Percentiles rank a stretch among this genome's conserved stretches.
Conservation (phyloP, 169 alveolate genomes). For the Blepharisma undulans region DNA sequence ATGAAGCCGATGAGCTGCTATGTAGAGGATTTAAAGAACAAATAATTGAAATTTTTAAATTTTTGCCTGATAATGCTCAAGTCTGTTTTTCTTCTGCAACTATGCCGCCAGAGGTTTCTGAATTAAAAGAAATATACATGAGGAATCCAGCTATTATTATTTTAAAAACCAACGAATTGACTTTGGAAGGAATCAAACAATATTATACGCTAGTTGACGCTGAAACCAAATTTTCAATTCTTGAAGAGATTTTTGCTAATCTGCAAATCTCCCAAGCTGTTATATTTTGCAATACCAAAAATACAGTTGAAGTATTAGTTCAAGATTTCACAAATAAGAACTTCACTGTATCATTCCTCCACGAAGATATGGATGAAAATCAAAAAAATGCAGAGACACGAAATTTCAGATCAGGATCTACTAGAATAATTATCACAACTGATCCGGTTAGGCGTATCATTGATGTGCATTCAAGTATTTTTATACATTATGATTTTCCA, state of each 20-base stretch:
- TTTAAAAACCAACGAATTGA: slow-evolving; percentile 97
- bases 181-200: slow-evolving; percentile 98
- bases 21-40: slow-evolving; percentile 97
- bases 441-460: slow-evolving; percentile 99
- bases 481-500: slow-evolving; percentile 98
- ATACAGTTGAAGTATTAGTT: slow-evolving; percentile 97
- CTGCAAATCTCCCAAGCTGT: slow-evolving; percentile 98
- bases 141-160: slow-evolving; percentile 96
- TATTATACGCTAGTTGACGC: slow-evolving; percentile 95
- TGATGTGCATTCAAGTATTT: slow-evolving; percentile 94
- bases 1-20: slow-evolving; percentile 99
- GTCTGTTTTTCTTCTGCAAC: slow-evolving; percentile 98
- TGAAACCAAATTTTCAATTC: neutral
- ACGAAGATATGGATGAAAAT: slow-evolving; percentile 97
- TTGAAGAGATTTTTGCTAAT: slow-evolving; percentile 94
- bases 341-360: slow-evolving; percentile 96
- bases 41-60: slow-evolving; percentile 95
- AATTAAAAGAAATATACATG: slow-evolving; percentile 97
- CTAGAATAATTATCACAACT: slow-evolving; percentile 97
- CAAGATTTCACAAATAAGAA: slow-evolving; percentile 93
- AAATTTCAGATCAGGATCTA: slow-evolving; percentile 95
- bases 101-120: slow-evolving; percentile 96
- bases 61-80: slow-evolving; percentile 95
- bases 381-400: slow-evolving; percentile 97
- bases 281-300: slow-evolving; percentile 97